Conservation (phyloP, 306 rosid species). For the Neltuma alba region DNA sequence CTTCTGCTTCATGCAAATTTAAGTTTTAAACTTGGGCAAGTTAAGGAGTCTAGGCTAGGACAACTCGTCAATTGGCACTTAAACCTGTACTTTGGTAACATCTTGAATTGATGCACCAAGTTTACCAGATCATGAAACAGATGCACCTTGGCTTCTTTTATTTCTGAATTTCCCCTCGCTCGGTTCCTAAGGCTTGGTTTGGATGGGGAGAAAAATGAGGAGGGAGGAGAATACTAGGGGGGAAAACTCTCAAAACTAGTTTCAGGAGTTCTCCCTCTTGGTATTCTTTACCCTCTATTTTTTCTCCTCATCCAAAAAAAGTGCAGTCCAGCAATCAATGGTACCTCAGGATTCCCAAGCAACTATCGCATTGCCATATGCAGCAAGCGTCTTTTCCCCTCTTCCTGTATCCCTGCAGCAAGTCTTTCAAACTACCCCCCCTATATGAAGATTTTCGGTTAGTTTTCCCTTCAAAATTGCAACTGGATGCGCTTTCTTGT, state of each 20-base stretch:
- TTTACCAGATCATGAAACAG: neutral
- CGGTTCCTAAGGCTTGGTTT: neutral
- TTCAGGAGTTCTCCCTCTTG: neutral
- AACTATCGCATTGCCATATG: neutral
- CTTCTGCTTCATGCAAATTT: neutral
- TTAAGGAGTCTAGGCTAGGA: neutral
- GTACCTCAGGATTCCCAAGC: neutral
- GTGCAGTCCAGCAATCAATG: neutral
- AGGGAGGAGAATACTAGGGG: neutral
- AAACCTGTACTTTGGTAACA: neutral
- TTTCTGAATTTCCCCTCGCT: neutral
- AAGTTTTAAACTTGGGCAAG: neutral
- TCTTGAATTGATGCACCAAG: neutral
- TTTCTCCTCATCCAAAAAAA: neutral
- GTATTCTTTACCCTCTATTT: neutral
- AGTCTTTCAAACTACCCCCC: neutral
- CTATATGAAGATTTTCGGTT: neutral
- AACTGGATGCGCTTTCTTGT: neutral
- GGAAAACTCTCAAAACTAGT: neutral
- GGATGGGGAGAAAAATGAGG: neutral
- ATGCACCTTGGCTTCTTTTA: neutral
- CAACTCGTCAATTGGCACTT: neutral
- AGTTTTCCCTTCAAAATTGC: neutral
- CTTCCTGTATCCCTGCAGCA: neutral
- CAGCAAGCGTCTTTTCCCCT: neutral